phyloP scores from a whole-genome alignment of 2,329 filamentous ascomycete genomes.

The Raffaelea albimanens region DNA sequence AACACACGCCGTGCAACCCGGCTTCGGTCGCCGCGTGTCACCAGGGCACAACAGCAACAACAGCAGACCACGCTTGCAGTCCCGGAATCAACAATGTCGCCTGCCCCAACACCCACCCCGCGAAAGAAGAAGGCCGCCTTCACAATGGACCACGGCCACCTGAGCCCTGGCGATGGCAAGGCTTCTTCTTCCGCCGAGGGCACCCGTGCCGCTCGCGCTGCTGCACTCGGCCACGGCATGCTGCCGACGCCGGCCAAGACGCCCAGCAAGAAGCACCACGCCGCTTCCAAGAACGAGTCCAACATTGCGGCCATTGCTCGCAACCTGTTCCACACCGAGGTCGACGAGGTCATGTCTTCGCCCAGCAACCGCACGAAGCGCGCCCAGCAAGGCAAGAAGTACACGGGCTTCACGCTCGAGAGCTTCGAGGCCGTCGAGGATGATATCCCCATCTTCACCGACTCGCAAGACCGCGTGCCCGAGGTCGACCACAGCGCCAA shows the following conservation, averaged over 20 bases:
- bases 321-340: slow-evolving; percentile 51
- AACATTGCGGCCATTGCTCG: slow-evolving; percentile 47
- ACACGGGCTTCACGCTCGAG: slow-evolving; percentile 42
- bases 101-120: slow-evolving; percentile 35
- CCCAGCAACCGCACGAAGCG: slow-evolving; percentile 43
- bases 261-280: slow-evolving; percentile 49
- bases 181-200: too few relatives aligned
- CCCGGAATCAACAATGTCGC: slow-evolving; percentile 22
- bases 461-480: slow-evolving; percentile 69
- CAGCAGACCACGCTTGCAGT: slow-evolving; percentile 16
- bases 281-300: slow-evolving; percentile 37
- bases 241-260: slow-evolving; percentile 75
- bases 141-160: neutral
- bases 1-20: slow-evolving; percentile 15
- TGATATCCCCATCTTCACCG: slow-evolving; percentile 65
- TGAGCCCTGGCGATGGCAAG: too few relatives aligned
- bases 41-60: slow-evolving; percentile 14
- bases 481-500: slow-evolving; percentile 53
- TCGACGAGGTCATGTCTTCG: slow-evolving; percentile 45
- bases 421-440: slow-evolving; percentile 50
- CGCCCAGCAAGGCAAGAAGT: slow-evolving; percentile 39
- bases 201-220: too few relatives aligned
- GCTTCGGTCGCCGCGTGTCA: slow-evolving; percentile 19
- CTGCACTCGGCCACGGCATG: slow-evolving; percentile 42
- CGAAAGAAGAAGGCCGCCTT: slow-evolving; percentile 37